Evolutionary conservation across 176 grass and related monocot species (phyloP).

Genomic region (Zea mays): DNA sequence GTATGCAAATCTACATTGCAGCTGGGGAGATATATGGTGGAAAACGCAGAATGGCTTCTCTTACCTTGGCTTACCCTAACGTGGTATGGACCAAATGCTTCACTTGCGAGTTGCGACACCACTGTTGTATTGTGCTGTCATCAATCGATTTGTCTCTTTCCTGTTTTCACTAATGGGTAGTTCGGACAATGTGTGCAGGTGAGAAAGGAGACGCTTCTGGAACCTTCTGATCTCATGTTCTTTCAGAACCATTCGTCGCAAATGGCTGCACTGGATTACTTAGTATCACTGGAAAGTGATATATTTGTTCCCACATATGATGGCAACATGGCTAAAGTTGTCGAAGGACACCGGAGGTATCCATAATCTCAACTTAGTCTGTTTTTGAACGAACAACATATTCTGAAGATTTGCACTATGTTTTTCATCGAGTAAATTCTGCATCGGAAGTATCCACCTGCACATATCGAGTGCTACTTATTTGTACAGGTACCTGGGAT

Average conservation of each 20-base stretch:
- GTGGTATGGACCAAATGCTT: constrained; percentile 57
- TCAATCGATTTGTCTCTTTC: neutral
- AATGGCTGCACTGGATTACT: constrained; percentile 96
- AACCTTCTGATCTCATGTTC: constrained; percentile 73
- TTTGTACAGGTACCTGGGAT: constrained; percentile 73
- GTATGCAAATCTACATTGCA: constrained; percentile 87
- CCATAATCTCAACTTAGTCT: neutral
- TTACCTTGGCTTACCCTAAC: constrained; percentile 74
- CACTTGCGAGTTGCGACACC: neutral
- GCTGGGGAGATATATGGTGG: constrained; percentile 92
- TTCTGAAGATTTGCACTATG: neutral
- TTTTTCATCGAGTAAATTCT: neutral
- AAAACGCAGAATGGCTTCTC: constrained; percentile 67
- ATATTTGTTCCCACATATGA: constrained; percentile 94
- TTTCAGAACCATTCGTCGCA: constrained; percentile 98
- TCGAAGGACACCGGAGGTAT: constrained; percentile 90
- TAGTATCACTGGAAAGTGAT: constrained; percentile 89
- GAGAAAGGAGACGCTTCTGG: constrained; percentile 79
- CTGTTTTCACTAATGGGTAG: constrained; percentile 3
- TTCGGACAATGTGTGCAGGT: constrained; percentile 44
- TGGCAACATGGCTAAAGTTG: constrained; percentile 97
- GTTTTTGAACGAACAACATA: neutral
- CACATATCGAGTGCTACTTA: neutral
- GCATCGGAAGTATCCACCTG: neutral
- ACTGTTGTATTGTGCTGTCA: neutral